A percentile compares a stretch with the other conserved stretches of the same genome.
Conservation (phyloP, 1,284 basidiomycete species). For the Leucoagaricus sp. region DNA sequence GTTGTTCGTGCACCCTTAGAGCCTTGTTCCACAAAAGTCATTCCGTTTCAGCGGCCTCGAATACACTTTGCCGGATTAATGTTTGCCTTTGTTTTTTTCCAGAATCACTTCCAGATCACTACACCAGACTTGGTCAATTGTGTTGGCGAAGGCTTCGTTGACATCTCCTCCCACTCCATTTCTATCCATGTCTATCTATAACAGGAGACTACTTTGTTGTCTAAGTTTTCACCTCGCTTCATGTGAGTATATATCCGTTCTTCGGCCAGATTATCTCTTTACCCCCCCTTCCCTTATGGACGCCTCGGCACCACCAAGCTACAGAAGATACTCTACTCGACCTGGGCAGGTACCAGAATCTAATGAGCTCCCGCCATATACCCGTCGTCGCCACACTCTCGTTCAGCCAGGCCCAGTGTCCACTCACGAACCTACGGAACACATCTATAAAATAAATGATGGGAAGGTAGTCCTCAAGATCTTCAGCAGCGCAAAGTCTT, state of each 20-base stretch:
- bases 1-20: background rate
- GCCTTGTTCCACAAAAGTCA: slow-evolving; percentile 13
- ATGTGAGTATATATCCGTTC: slow-evolving; percentile 26
- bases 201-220: slow-evolving; percentile 30
- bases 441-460: slow-evolving; percentile 41
- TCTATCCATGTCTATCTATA: slow-evolving; percentile 20
- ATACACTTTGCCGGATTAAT: slow-evolving; percentile 15
- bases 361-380: slow-evolving; percentile 48
- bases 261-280: slow-evolving; percentile 19
- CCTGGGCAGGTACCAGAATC: slow-evolving; percentile 47
- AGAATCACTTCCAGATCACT: background rate
- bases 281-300: slow-evolving; percentile 35
- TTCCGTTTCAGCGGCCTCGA: slow-evolving; percentile 9
- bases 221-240: slow-evolving; percentile 13
- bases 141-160: slow-evolving; percentile 3
- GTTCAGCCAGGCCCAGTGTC: slow-evolving; percentile 26
- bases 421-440: slow-evolving; percentile 46
- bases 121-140: slow-evolving; percentile 12
- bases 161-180: slow-evolving; percentile 15
- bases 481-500: slow-evolving; percentile 48
- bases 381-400: slow-evolving; percentile 38
- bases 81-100: slow-evolving; percentile 14
- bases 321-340: slow-evolving; percentile 46
- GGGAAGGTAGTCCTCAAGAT: slow-evolving; percentile 43
- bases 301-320: slow-evolving; percentile 45